Base-by-base conservation (phyloP, 768 basidiomycete genomes). In the Strobilomyces echinocephalus region DNA sequence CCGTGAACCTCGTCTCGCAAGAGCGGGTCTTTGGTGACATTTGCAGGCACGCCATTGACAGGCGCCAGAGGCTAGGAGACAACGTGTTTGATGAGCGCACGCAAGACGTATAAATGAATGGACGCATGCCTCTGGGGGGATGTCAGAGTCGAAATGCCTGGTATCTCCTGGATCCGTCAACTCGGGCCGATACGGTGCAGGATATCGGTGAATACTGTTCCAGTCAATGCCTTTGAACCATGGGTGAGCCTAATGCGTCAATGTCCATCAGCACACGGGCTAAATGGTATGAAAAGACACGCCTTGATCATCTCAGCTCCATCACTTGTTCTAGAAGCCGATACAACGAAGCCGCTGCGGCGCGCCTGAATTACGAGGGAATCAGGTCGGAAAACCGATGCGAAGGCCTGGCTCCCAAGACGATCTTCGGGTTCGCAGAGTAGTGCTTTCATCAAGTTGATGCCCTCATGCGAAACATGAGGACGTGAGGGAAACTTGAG, bases 361-460 rank as follows among this genome's bases (percentile, higher is more conserved):
- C 89, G 78, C 47, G 84, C 82, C 61, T 87, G 83, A 47, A 84
- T 70, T 63, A 91, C 79, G 72, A 89, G 77, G 30, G 88, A 86
- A 69, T 92, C 85, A 31, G 91, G 88, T 56, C 90, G 77, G 46
- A 80, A 81, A 44, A 83, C 81, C 48, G 85, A 87, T 46, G 82
- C 74, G 34, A 81, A 76, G 24, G 81, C 70, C 66, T 87, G 85
- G 45, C 87, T 88, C 36, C 91, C 93, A 45, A 99, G 78, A 48
- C 95, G 85, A 69, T 97, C 92, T 73, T 97, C 94, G 8, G 93
- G 87, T 71, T 99, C 95, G 69, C 95, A 97, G 31, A 97, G 82
- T 24, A 97, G 79, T 60, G 84, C 84, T 63, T 87, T 81, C 81
- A 98, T 90, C 63, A 97, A 76, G 73, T 86, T 86, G 57, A 91